These are phyloP conservation scores for Themeda triandra DNA, from an alignment of 176 grass and related monocot genomes.

Conservation along the genomic window DNA sequence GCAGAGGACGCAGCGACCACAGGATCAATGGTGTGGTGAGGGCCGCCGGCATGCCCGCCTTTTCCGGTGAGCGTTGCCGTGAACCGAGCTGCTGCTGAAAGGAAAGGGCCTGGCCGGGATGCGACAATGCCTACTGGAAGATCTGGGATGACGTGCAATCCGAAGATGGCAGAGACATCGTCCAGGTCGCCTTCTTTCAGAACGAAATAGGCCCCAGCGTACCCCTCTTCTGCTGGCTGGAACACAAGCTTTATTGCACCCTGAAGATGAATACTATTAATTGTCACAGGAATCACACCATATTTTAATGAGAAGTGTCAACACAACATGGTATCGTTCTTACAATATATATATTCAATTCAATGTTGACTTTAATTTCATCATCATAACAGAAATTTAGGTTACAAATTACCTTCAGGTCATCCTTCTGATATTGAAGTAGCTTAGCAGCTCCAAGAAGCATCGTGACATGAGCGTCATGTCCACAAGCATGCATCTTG, in stretches of 20 bases:
- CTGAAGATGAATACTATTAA: not conserved
- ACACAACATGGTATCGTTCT: too few species aligned
- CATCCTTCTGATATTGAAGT: slow-evolving; percentile 52
- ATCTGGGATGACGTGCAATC: slow-evolving; percentile 27
- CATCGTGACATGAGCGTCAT: slow-evolving; percentile 78
- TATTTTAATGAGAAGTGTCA: too few species aligned
- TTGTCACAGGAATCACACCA: too few species aligned
- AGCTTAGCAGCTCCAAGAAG: slow-evolving; percentile 80
- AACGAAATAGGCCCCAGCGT: slow-evolving; percentile 38
- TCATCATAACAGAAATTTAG: not conserved
- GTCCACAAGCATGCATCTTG: slow-evolving; percentile 76
- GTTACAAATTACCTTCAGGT: slow-evolving; percentile 41
- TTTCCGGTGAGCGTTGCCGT: slow-evolving; percentile 27
- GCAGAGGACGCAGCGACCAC: slow-evolving; percentile 30
- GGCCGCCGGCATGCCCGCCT: slow-evolving; percentile 42
- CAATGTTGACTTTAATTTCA: not conserved
- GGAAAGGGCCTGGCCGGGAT: slow-evolving; percentile 30
- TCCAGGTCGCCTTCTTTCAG: slow-evolving; percentile 44
- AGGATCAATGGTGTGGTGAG: slow-evolving; percentile 45
- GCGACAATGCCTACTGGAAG: slow-evolving; percentile 27
- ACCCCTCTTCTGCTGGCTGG: slow-evolving; percentile 55
- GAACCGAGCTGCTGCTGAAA: slow-evolving; percentile 44
- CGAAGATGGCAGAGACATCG: slow-evolving; percentile 39
- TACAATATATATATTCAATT: too few species aligned
- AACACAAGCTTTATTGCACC: slow-evolving; percentile 59